A percentile compares a stretch with the other conserved stretches of the same genome.
phyloP scores from a whole-genome alignment of 2,329 filamentous ascomycete genomes.

The Eurotiales sp. region DNA sequence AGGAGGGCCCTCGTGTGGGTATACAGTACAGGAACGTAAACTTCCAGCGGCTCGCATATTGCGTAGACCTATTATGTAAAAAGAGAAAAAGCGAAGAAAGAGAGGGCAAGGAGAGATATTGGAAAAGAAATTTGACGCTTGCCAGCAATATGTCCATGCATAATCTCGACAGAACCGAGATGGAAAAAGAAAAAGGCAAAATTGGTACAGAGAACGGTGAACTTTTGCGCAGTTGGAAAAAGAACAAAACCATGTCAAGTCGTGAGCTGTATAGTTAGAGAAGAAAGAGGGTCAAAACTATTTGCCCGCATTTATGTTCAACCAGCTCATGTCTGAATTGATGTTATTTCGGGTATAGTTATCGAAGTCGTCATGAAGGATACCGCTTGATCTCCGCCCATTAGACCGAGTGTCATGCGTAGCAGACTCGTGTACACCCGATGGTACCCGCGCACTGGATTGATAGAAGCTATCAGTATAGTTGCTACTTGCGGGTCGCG shows the following conservation, averaged over 20 bases:
- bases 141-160: background rate
- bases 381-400: conserved; percentile 28
- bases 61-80: background rate
- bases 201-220: background rate
- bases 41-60: background rate
- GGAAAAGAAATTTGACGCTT: background rate
- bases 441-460: conserved; percentile 17
- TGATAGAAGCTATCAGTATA: conserved; percentile 40
- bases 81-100: background rate
- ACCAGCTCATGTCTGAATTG: conserved; percentile 44
- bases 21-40: background rate
- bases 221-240: background rate
- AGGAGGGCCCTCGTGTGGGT: background rate
- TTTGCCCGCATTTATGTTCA: conserved; percentile 29
- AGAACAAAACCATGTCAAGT: background rate
- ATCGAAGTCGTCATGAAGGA: conserved; percentile 31
- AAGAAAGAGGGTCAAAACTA: conserved; percentile 1
- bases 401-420: conserved; percentile 16
- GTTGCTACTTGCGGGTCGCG: conserved; percentile 30
- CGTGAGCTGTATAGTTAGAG: background rate
- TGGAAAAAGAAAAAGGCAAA: background rate
- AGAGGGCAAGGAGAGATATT: background rate
- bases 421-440: conserved; percentile 18
- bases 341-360: conserved; percentile 22
- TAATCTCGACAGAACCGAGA: background rate